Evolutionary conservation across 2,329 filamentous ascomycete genomes (phyloP).

Genomic region (Fusarium clavum): DNA sequence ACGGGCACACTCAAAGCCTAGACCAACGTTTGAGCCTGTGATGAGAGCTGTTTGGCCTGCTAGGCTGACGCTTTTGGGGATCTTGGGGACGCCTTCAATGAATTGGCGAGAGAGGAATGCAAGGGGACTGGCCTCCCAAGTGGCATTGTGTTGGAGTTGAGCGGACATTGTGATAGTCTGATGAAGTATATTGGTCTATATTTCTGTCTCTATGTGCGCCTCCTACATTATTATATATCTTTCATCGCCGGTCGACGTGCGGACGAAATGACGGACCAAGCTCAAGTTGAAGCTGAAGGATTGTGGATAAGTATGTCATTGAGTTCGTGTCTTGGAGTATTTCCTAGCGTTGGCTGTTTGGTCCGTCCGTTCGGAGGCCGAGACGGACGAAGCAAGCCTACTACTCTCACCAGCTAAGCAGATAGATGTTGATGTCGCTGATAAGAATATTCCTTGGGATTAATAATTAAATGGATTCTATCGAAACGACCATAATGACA

Average conservation of each 20-base stretch:
- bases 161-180: slow-evolving; percentile 34
- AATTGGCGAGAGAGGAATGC: slow-evolving; percentile 45
- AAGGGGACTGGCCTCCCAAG: slow-evolving; percentile 38
- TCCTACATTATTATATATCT: slow-evolving; percentile 24
- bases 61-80: slow-evolving; percentile 45
- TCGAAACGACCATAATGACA: too few relatives aligned
- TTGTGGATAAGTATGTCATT: not conserved
- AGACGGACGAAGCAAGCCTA: slow-evolving; percentile 29
- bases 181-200: not conserved
- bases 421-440: not conserved
- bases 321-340: not conserved
- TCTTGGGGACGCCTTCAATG: slow-evolving; percentile 39
- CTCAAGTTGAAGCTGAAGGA: not conserved
- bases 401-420: not conserved
- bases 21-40: slow-evolving; percentile 62
- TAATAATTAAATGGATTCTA: not conserved
- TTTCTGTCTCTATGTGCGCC: not conserved
- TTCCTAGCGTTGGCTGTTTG: not conserved
- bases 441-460: not conserved
- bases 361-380: slow-evolving; percentile 36
- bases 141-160: slow-evolving; percentile 34
- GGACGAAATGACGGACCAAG: slow-evolving; percentile 26
- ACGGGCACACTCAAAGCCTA: slow-evolving; percentile 59
- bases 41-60: slow-evolving; percentile 58
- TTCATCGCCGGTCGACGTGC: slow-evolving; percentile 18